These are phyloP conservation scores for Starmera stellimalicola DNA, from an alignment of 1,139 yeast species.

Conservation along the genomic window DNA sequence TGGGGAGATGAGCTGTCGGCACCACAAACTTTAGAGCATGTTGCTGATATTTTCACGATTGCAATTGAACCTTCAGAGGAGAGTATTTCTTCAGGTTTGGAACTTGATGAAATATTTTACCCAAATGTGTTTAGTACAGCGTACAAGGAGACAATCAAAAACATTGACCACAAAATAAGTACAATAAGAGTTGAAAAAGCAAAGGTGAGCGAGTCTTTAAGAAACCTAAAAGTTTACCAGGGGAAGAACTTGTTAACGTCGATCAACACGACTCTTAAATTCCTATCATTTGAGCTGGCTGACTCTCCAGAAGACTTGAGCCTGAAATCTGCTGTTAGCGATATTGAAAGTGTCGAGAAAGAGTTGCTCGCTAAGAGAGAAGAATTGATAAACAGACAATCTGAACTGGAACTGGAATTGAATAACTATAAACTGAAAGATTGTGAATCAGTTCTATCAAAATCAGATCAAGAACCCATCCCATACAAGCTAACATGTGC, in stretches of 20 bases:
- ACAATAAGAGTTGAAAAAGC: conserved; percentile 18
- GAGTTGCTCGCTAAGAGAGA: conserved; percentile 5
- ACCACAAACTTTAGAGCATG: conserved; percentile 15
- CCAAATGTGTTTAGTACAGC: conserved; percentile 35
- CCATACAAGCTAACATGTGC: conserved; percentile 26
- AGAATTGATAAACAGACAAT: conserved; percentile 8
- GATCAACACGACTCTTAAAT: conserved; percentile 20
- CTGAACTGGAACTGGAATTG: conserved; percentile 10
- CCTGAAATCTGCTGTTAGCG: conserved; percentile 9
- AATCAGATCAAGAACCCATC: conserved; percentile 15
- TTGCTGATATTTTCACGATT: conserved; percentile 32
- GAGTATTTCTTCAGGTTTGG: conserved; percentile 11
- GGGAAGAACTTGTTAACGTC: conserved; percentile 28
- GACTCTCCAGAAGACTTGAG: conserved; percentile 5
- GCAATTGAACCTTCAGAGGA: conserved; percentile 27
- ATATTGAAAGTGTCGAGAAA: conserved; percentile 8
- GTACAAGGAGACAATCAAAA: conserved; percentile 16
- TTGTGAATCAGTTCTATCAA: conserved; percentile 17
- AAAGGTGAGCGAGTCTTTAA: conserved; percentile 12
- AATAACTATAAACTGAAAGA: conserved; percentile 13
- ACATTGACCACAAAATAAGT: conserved; percentile 10
- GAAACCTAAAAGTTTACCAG: conserved; percentile 21
- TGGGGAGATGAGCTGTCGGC: conserved; percentile 24
- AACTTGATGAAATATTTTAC: conserved; percentile 27
- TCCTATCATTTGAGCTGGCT: conserved; percentile 13